Percentiles rank a stretch among this genome's conserved stretches.
These are phyloP conservation scores for Moniliophthora roreri DNA, from an alignment of 1,284 basidiomycete species.

Conservation along the genomic window DNA sequence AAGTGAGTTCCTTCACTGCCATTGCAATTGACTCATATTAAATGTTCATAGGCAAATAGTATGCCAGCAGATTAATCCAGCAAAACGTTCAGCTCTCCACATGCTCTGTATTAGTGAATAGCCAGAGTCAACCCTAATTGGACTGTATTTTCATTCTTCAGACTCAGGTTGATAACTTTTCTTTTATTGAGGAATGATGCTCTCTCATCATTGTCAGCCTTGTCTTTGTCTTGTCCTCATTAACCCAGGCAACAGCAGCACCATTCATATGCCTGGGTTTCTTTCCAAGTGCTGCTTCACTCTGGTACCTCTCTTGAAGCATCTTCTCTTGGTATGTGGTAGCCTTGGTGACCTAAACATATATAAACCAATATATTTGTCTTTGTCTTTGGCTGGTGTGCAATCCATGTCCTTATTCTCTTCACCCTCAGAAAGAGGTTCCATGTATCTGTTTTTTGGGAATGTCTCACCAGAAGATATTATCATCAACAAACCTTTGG, in stretches of 20 bases:
- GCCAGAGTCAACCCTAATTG: too few relatives aligned
- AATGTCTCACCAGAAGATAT: constrained; percentile 40
- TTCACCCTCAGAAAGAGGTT: constrained; percentile 90
- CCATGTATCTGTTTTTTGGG: constrained; percentile 58
- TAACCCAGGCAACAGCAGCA: constrained; percentile 9
- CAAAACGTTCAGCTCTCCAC: too few relatives aligned
- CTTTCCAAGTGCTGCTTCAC: constrained; percentile 24
- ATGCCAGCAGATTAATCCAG: too few relatives aligned
- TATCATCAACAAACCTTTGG: constrained; percentile 44
- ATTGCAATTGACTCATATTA: too few relatives aligned
- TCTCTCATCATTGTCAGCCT: constrained; percentile 36
- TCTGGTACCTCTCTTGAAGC: constrained; percentile 52
- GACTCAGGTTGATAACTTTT: constrained; percentile 7
- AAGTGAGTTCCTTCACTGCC: too few relatives aligned
- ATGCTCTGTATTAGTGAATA: too few relatives aligned
- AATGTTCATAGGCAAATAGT: too few relatives aligned
- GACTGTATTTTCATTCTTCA: too few relatives aligned
- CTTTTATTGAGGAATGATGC: constrained; percentile 34
- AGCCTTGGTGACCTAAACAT: constrained; percentile 73
- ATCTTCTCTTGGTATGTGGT: constrained; percentile 81
- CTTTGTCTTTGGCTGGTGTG: constrained; percentile 75
- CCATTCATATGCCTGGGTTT: constrained; percentile 12
- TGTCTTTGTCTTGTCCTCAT: constrained; percentile 23
- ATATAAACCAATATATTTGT: constrained; percentile 73
- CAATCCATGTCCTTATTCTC: constrained; percentile 77